Conservation (phyloP, 169 alveolate genomes). For the Babesia bovis region DNA sequence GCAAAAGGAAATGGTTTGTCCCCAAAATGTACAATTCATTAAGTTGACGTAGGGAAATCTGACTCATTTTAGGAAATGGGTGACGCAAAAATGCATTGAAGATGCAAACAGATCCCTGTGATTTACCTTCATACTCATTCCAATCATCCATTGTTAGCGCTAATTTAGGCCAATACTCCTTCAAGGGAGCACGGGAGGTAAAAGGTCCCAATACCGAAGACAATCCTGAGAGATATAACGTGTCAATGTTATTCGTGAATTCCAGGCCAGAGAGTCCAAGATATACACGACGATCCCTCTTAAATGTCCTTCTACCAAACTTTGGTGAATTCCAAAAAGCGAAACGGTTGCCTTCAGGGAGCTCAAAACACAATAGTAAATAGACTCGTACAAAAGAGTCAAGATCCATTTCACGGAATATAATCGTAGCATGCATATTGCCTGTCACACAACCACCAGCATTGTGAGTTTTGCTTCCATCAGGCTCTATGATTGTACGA, state of each 20-base stretch:
- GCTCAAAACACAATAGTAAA: slow-evolving; percentile 30
- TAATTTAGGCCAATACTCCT: slow-evolving; percentile 21
- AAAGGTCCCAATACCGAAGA: slow-evolving; percentile 37
- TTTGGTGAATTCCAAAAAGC: background rate
- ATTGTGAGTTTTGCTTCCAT: background rate
- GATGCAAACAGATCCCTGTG: slow-evolving; percentile 14
- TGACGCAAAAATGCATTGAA: slow-evolving; percentile 19
- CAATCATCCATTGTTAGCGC: slow-evolving; percentile 26
- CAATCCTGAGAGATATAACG: slow-evolving; percentile 22
- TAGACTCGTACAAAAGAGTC: slow-evolving; percentile 28
- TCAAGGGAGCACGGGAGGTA: slow-evolving; percentile 21
- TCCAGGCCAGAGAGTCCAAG: slow-evolving; percentile 46
- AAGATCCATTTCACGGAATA: slow-evolving; percentile 34
- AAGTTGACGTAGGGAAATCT: slow-evolving; percentile 31
- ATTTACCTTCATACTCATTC: slow-evolving; percentile 11
- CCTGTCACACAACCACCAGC: slow-evolving; percentile 30
- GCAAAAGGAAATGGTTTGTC: slow-evolving; percentile 21
- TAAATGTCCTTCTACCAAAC: slow-evolving; percentile 1
- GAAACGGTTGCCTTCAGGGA: slow-evolving; percentile 26
- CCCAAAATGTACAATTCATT: slow-evolving; percentile 49
- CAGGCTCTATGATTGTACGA: background rate
- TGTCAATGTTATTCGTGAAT: slow-evolving; percentile 1
- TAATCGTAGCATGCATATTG: slow-evolving; percentile 26
- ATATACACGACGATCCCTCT: slow-evolving; percentile 24
- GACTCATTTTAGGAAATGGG: slow-evolving; percentile 27